Conservation (phyloP, 2,329 filamentous ascomycete species). For the Exophiala xenobiotica region DNA sequence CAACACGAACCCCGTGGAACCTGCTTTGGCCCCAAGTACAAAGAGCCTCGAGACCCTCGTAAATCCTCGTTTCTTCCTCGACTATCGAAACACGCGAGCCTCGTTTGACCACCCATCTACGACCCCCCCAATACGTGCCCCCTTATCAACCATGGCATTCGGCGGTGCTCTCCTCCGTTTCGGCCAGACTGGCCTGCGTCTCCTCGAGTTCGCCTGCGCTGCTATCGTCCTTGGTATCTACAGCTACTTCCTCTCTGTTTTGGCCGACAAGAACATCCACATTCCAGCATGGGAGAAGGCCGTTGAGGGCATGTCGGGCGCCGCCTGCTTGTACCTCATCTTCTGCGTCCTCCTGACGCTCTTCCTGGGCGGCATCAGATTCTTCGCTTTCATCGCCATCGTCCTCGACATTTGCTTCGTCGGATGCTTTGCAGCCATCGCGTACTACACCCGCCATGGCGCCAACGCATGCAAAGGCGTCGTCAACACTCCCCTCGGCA, state of each 20-base stretch:
- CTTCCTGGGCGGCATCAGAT: constrained; percentile 70
- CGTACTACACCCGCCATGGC: constrained; percentile 69
- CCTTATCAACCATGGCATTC: constrained; percentile 54
- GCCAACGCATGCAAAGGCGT: constrained; percentile 63
- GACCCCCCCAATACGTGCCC: background rate
- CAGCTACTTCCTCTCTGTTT: constrained; percentile 78
- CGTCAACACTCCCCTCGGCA: constrained; percentile 68
- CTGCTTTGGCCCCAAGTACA: background rate
- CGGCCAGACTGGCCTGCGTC: constrained; percentile 69
- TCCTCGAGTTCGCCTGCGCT: constrained; percentile 70
- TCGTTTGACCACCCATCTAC: background rate
- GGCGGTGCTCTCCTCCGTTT: constrained; percentile 65
- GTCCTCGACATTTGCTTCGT: constrained; percentile 74
- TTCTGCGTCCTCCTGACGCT: constrained; percentile 72
- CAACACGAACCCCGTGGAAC: background rate
- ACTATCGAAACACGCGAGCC: background rate
- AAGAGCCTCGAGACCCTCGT: background rate
- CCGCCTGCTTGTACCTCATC: constrained; percentile 71
- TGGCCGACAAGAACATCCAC: constrained; percentile 61
- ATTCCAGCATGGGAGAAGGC: constrained; percentile 69
- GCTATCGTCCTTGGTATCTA: constrained; percentile 75
- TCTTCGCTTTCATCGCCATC: constrained; percentile 72
- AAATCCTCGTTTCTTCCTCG: background rate
- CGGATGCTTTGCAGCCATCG: constrained; percentile 78
- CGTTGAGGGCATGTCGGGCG: constrained; percentile 75